These are phyloP conservation scores for Fonsecaea monophora DNA, from an alignment of 2,329 filamentous ascomycete species.

Conservation along the genomic window DNA sequence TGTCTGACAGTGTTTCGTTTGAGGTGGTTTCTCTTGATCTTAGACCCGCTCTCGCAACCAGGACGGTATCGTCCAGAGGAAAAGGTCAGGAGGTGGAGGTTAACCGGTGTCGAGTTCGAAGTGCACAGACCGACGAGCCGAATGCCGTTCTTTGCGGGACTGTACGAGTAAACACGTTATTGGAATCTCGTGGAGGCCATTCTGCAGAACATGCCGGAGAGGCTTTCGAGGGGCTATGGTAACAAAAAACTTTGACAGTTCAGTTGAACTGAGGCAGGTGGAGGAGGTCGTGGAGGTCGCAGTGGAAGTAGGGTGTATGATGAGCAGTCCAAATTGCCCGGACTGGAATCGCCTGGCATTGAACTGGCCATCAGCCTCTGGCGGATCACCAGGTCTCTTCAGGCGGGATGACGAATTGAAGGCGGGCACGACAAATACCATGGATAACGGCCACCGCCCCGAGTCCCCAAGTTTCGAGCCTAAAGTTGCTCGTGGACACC, in stretches of 20 bases:
- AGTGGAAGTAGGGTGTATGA: slow-evolving; percentile 21
- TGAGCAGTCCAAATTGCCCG: slow-evolving; percentile 17
- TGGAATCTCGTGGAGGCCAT: neutral
- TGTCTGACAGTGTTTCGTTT: neutral
- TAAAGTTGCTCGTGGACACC: slow-evolving; percentile 15
- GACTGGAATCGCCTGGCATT: slow-evolving; percentile 12
- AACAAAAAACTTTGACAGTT: slow-evolving; percentile 7
- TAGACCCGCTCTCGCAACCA: neutral
- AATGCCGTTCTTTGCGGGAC: neutral
- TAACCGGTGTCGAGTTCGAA: neutral
- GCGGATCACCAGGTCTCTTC: slow-evolving; percentile 21
- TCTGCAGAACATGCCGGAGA: neutral
- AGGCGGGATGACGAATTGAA: slow-evolving; percentile 21
- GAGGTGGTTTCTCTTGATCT: neutral
- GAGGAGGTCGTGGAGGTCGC: slow-evolving; percentile 1
- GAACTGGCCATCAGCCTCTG: slow-evolving; percentile 16
- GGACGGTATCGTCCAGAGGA: neutral
- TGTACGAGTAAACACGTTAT: neutral
- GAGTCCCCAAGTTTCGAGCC: neutral
- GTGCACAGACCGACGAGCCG: neutral
- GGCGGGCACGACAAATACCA: slow-evolving; percentile 5
- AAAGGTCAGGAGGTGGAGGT: neutral
- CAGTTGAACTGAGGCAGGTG: slow-evolving; percentile 4
- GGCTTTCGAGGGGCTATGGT: neutral
- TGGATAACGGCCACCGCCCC: slow-evolving; percentile 6